Evolutionary conservation across 306 rosid genomes (phyloP).

Genomic region (Biancaea sappan): DNA sequence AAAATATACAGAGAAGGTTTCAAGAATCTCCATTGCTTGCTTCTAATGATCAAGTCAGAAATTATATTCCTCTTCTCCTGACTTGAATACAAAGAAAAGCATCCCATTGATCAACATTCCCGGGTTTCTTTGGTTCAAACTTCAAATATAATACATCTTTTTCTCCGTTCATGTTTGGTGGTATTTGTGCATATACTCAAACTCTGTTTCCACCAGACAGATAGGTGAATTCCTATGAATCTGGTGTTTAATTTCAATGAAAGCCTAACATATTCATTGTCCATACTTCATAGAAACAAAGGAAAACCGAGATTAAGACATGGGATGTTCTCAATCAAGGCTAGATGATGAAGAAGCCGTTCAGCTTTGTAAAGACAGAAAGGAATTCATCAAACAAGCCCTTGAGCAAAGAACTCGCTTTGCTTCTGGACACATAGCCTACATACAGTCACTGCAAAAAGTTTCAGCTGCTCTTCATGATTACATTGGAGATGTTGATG

Average conservation of each 20-base stretch:
- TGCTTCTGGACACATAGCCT: slow-evolving; percentile 74
- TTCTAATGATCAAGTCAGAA: slow-evolving; percentile 28
- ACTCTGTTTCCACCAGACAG: slow-evolving; percentile 31
- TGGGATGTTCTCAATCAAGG: slow-evolving; percentile 96
- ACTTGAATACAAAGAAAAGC: slow-evolving; percentile 73
- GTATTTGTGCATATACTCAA: slow-evolving; percentile 9
- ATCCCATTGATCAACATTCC: slow-evolving; percentile 37
- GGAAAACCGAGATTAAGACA: slow-evolving; percentile 44
- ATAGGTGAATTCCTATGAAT: slow-evolving; percentile 46
- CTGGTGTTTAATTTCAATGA: slow-evolving; percentile 51
- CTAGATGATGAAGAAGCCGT: slow-evolving; percentile 87
- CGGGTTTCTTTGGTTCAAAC: not conserved
- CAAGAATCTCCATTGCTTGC: slow-evolving; percentile 52
- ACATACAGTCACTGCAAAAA: slow-evolving; percentile 68
- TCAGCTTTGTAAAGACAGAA: slow-evolving; percentile 90
- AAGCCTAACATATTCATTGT: slow-evolving; percentile 44
- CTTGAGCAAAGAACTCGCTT: slow-evolving; percentile 72
- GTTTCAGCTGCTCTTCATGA: slow-evolving; percentile 84
- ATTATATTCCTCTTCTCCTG: slow-evolving; percentile 31
- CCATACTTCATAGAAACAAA: slow-evolving; percentile 55
- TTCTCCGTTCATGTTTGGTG: slow-evolving; percentile 17
- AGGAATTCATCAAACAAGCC: slow-evolving; percentile 81
- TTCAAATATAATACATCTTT: not conserved
- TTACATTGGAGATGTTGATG: slow-evolving; percentile 59
- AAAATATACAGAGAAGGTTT: slow-evolving; percentile 29